Conservation (phyloP, 1,284 basidiomycete genomes). For the Ustilago vetiveriae region DNA sequence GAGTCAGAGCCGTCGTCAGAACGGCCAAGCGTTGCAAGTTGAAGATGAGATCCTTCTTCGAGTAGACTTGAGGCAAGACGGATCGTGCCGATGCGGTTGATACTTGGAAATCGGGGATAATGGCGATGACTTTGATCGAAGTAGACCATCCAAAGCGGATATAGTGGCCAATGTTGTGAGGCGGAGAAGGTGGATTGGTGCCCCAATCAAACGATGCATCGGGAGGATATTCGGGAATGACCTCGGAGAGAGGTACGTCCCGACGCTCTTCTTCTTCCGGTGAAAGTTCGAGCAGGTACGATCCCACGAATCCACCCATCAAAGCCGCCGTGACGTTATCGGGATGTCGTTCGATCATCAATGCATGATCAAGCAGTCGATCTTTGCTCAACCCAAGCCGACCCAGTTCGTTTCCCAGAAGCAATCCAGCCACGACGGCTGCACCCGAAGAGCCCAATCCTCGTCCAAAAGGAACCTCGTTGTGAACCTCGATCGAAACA, state of each 20-base stretch:
- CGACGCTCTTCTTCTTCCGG: constrained; percentile 73
- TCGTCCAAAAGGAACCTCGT: constrained; percentile 96
- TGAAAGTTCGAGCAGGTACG: constrained; percentile 86
- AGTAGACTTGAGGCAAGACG: constrained; percentile 84
- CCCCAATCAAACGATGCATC: constrained; percentile 94
- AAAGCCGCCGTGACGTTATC: constrained; percentile 99
- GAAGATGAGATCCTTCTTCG: constrained; percentile 90
- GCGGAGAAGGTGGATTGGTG: constrained; percentile 83
- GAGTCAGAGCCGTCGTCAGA: constrained; percentile 91
- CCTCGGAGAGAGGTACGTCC: constrained; percentile 91
- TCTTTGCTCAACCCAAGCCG: constrained; percentile 76
- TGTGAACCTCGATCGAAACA: constrained; percentile 77
- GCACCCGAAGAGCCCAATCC: constrained; percentile 97
- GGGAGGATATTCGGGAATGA: constrained; percentile 92
- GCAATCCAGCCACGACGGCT: constrained; percentile 93
- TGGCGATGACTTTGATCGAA: constrained; percentile 90
- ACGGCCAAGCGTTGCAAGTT: constrained; percentile 97
- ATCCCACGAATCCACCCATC: constrained; percentile 97
- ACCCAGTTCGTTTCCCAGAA: constrained; percentile 86
- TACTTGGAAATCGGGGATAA: constrained; percentile 94
- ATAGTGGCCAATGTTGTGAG: constrained; percentile 90
- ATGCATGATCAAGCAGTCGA: constrained; percentile 90
- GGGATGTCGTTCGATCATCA: constrained; percentile 99
- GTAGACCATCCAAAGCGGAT: constrained; percentile 88
- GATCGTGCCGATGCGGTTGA: constrained; percentile 93